Base-by-base conservation (phyloP, 345 rosid genomes). In the Aquilaria yunnanensis region DNA sequence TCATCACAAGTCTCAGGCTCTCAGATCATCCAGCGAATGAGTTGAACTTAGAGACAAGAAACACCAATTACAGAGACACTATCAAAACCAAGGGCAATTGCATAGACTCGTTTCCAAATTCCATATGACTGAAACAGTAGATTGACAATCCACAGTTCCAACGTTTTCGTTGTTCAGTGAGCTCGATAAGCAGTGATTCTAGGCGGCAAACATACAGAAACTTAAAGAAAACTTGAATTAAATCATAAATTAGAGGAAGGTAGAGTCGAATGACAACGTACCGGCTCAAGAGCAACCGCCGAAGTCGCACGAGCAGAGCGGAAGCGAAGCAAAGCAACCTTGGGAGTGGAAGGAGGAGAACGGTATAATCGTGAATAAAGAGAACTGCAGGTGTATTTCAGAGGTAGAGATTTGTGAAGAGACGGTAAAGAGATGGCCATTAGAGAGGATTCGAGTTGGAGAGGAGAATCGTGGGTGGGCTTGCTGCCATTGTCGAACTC, bases 391-490 rank as follows among this genome's bases (percentile, higher is more conserved):
- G 82, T 70, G 66, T 46, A 61, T 47, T 76, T 78, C 6, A 73
- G 76, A 70, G 59, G 61, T 8, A 66, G 32, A 45, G 74, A 59
- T 34, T 73, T 74, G n/a, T 68, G 69, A 12, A 70, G 54, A 51
- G 70, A 55, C 12, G 84, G 72, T 14, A 77, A 70, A 65, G 85
- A 70, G 61, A 76, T 62, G 10, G 84, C 84, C 85, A 78, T 82
- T 64, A 30, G 66, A 70, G 56, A 13, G 33, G 41, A 3, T 34
- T 6, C 41, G 41, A 34, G 41, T 16, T 16, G 23, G 23, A 16
- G 23, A 16, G 23, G 5, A 34, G 41, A 34, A 34, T 34, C 41
- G 41, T 3, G 3, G 41, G 6, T 34, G 41, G 6, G 3, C 5
- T 34, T 34, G 3, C 41, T 16, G 41, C 41, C 41, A 34, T 34